Conservation (phyloP, 164 flowering plant species). For the Vitis labrusca region DNA sequence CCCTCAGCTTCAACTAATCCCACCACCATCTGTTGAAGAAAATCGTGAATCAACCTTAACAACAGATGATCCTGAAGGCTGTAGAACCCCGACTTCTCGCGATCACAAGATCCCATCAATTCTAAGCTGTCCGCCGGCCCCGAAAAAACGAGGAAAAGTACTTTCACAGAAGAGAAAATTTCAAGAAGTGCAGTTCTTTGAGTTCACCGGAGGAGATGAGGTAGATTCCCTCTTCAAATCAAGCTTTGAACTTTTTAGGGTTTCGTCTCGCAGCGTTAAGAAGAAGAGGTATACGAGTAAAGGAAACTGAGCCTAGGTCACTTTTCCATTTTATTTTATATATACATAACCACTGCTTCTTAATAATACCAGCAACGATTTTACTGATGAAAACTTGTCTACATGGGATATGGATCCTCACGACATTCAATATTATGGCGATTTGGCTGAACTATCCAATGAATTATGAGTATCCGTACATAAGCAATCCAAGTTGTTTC, state of each 20-base stretch:
- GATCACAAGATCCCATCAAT: constrained; percentile 38
- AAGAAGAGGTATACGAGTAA: background rate
- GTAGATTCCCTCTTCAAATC: constrained; percentile 32
- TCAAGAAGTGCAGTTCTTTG: constrained; percentile 34
- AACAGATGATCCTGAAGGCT: constrained; percentile 12
- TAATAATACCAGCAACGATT: no score
- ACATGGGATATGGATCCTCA: no score
- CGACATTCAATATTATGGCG: no score
- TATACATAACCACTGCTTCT: no score
- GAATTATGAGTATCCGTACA: no score
- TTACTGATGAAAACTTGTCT: no score
- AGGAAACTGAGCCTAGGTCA: no score
- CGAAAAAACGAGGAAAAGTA: constrained; percentile 18
- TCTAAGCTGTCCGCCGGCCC: constrained; percentile 41
- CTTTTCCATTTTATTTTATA: no score
- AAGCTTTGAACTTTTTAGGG: background rate
- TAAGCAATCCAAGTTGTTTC: no score
- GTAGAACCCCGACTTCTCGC: constrained; percentile 33
- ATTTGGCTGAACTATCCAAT: no score
- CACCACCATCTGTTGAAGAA: background rate
- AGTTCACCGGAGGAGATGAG: constrained; percentile 27
- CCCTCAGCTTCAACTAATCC: background rate
- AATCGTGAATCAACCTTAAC: background rate
- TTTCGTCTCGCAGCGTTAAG: constrained; percentile 3
- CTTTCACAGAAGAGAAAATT: constrained; percentile 32